Evolutionary conservation across 495 filamentous ascomycete species (phyloP).

Genomic region (Beverwykella pulmonaria): DNA sequence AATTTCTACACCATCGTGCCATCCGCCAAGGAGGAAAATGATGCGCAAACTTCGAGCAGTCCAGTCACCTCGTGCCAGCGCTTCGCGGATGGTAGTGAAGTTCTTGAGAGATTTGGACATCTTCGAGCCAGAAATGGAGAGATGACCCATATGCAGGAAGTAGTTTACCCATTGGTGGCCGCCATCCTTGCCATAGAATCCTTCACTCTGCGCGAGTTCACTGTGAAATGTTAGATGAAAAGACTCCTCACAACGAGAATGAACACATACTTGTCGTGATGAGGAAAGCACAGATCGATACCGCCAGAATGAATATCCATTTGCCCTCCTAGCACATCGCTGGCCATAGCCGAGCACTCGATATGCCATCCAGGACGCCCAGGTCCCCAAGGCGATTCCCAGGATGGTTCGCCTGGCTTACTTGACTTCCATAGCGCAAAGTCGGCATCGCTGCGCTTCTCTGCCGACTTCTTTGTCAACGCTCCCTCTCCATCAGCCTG

Average conservation of each 20-base stretch:
- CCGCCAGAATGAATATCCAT: slow-evolving; percentile 96
- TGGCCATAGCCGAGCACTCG: slow-evolving; percentile 97
- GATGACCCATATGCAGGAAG: slow-evolving; percentile 94
- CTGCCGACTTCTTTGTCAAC: slow-evolving; percentile 63
- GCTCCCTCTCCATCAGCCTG: slow-evolving; percentile 90
- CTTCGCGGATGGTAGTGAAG: slow-evolving; percentile 92
- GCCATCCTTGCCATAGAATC: slow-evolving; percentile 60
- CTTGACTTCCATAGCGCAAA: slow-evolving; percentile 96
- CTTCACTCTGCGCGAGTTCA: slow-evolving; percentile 91
- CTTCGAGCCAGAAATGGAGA: slow-evolving; percentile 86
- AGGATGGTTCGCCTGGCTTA: slow-evolving; percentile 89
- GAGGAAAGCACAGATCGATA: slow-evolving; percentile 90
- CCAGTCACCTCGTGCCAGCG: slow-evolving; percentile 72
- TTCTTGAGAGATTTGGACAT: slow-evolving; percentile 97
- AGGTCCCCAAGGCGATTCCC: slow-evolving; percentile 82
- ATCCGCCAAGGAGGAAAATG: slow-evolving; percentile 82
- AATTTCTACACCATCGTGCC: slow-evolving; percentile 92
- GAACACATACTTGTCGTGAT: slow-evolving; percentile 65
- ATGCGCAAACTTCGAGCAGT: slow-evolving; percentile 80
- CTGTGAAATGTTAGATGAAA: slow-evolving; percentile 51
- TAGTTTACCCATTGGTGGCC: slow-evolving; percentile 83
- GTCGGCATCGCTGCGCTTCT: slow-evolving; percentile 74
- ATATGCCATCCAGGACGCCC: slow-evolving; percentile 97
- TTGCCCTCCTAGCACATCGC: slow-evolving; percentile 73
- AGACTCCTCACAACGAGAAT: too few species aligned